A percentile compares a stretch with the other conserved stretches of the same genome.
Conservation (phyloP, 2,329 filamentous ascomycete species). For the Zalaria obscura region DNA sequence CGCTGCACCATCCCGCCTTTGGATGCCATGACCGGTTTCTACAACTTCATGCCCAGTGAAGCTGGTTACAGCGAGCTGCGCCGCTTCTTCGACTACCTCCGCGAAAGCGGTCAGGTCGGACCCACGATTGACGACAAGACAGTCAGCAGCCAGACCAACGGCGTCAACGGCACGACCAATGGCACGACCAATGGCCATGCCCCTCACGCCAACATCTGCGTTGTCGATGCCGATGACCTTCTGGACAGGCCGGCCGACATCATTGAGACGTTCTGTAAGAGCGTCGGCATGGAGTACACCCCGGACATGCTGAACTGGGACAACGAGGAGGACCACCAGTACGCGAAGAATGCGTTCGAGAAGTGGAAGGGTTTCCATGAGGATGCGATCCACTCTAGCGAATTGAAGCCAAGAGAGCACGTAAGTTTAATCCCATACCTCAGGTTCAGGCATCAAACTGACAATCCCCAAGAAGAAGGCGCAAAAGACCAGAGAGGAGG, state of each 20-base stretch:
- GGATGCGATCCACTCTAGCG: conserved; percentile 74
- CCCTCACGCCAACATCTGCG: conserved; percentile 47
- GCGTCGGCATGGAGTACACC: conserved; percentile 62
- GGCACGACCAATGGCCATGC: conserved; percentile 18
- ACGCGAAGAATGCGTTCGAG: conserved; percentile 66
- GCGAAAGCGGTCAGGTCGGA: conserved; percentile 54
- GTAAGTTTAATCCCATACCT: conserved; percentile 24
- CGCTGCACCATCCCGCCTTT: conserved; percentile 86
- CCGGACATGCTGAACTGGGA: conserved; percentile 77
- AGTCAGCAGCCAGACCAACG: conserved; percentile 17
- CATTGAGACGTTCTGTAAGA: conserved; percentile 67
- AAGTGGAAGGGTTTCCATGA: conserved; percentile 98
- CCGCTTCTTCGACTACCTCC: conserved; percentile 73
- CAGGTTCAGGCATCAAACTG: conserved; percentile 1
- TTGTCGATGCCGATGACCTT: conserved; percentile 88
- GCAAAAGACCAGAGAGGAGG: conserved; percentile 47
- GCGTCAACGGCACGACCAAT: conserved; percentile 12
- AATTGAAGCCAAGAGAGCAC: conserved; percentile 55
- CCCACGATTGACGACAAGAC: conserved; percentile 43
- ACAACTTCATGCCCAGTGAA: conserved; percentile 74
- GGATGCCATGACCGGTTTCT: conserved; percentile 67
- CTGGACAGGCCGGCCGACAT: conserved; percentile 69
- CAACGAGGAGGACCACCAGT: conserved; percentile 52
- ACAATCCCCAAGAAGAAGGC: conserved; percentile 37
- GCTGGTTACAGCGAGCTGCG: conserved; percentile 84